Percentiles rank a stretch among this genome's conserved stretches.
These are phyloP conservation scores for Collybiopsis confluens DNA, from an alignment of 768 basidiomycete genomes.

Conservation along the genomic window DNA sequence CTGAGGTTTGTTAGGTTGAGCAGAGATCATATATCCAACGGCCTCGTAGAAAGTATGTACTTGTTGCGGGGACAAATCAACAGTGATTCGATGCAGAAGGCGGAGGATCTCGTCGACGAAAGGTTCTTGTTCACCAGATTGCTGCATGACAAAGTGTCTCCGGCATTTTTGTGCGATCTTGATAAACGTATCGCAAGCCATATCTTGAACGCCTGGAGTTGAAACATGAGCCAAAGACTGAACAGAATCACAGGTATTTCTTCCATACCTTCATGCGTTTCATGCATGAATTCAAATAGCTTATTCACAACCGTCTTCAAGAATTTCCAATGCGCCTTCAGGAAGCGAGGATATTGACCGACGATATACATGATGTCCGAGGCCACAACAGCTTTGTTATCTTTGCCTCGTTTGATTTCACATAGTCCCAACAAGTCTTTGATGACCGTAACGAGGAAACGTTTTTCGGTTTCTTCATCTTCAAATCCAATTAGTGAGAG, in stretches of 20 bases:
- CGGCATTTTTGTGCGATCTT: conserved; percentile 99
- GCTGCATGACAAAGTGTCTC: conserved; percentile 97
- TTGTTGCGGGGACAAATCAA: conserved; percentile 91
- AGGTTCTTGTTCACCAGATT: conserved; percentile 93
- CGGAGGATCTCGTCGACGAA: conserved; percentile 97
- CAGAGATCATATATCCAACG: conserved; percentile 98
- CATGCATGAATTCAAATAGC: conserved; percentile 99
- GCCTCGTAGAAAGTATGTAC: conserved; percentile 99
- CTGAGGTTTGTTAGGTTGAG: conserved; percentile 95
- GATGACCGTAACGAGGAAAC: conserved; percentile 98
- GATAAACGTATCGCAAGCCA: conserved; percentile 99
- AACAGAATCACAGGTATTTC: conserved; percentile 10
- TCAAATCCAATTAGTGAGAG: conserved; percentile 6
- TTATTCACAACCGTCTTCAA: conserved; percentile 99
- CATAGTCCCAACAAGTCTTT: conserved; percentile 96
- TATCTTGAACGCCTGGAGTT: conserved; percentile 88
- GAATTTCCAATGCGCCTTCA: conserved; percentile 99
- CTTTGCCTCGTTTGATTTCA: conserved; percentile 98
- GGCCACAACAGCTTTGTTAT: conserved; percentile 98
- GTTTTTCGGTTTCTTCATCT: conserved; percentile 99
- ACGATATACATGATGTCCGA: conserved; percentile 99
- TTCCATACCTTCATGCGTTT: conserved; percentile 87
- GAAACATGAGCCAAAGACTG: neutral
- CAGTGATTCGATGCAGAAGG: conserved; percentile 87
- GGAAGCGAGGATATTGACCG: conserved; percentile 98